Conservation (phyloP, 2,329 filamentous ascomycete genomes). For the Ophiostoma australiae region DNA sequence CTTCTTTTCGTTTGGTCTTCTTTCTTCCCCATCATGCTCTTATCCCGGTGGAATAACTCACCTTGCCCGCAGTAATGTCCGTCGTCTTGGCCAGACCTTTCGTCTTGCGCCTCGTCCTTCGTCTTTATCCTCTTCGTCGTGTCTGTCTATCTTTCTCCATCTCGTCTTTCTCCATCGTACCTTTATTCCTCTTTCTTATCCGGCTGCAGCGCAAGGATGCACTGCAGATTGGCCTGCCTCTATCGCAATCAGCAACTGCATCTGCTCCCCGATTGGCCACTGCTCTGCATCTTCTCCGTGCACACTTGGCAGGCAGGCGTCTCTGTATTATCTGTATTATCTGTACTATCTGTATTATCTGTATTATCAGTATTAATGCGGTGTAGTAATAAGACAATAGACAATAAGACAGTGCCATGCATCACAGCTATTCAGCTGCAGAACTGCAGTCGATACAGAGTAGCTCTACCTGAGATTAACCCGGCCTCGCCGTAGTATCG, state of each 20-base stretch:
- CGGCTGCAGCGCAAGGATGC: slow-evolving; percentile 2
- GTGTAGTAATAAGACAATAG: too few species aligned
- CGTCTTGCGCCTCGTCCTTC: not conserved
- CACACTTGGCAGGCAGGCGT: not conserved
- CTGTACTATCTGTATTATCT: too few species aligned
- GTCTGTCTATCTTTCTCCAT: not conserved
- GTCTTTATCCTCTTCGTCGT: slow-evolving; percentile 2
- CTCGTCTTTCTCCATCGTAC: not conserved
- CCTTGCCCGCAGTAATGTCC: not conserved
- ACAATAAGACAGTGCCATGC: not conserved
- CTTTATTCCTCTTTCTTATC: slow-evolving; percentile 13
- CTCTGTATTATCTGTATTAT: too few species aligned
- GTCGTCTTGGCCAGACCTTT: not conserved
- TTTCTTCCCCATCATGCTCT: not conserved
- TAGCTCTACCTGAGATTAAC: not conserved
- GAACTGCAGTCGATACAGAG: not conserved
- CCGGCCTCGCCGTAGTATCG: slow-evolving; percentile 4
- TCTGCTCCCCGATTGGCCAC: not conserved
- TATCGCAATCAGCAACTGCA: not conserved
- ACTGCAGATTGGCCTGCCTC: not conserved
- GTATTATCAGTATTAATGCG: too few species aligned
- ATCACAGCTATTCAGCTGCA: not conserved
- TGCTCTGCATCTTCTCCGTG: not conserved
- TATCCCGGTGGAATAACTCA: not conserved
- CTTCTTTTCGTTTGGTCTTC: not conserved